Evolutionary conservation across 768 basidiomycete species (phyloP).

Genomic region (Mycena galericulata): DNA sequence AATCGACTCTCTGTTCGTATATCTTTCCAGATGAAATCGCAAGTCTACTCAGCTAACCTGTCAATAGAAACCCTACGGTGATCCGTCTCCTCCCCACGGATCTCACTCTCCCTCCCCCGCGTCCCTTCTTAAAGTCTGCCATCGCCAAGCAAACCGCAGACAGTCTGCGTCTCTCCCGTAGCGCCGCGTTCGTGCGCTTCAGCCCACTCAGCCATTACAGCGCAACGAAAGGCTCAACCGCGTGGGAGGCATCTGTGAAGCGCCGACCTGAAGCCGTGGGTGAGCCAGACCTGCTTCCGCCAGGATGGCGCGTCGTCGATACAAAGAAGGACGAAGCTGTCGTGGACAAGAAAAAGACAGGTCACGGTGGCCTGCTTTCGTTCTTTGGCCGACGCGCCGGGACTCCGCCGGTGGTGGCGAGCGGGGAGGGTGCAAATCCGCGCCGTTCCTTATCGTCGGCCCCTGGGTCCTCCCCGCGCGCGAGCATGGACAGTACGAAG

Average conservation of each 20-base stretch:
- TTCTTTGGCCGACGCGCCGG: conserved; percentile 70
- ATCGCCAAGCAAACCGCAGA: conserved; percentile 70
- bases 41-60: background rate
- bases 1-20: conserved; percentile 72
- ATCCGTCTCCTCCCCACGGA: conserved; percentile 63
- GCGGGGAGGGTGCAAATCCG: conserved; percentile 36
- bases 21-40: background rate
- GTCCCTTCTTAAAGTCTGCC: conserved; percentile 66
- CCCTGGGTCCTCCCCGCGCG: conserved; percentile 33
- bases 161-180: conserved; percentile 73
- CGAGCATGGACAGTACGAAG: conserved; percentile 45
- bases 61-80: conserved; percentile 53
- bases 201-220: conserved; percentile 82
- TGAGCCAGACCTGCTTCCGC: conserved; percentile 68
- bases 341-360: conserved; percentile 64
- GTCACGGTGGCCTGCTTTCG: conserved; percentile 70
- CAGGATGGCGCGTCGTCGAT: conserved; percentile 80
- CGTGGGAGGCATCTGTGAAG: conserved; percentile 81
- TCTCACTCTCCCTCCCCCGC: conserved; percentile 59
- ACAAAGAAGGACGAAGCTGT: conserved; percentile 52
- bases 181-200: conserved; percentile 60
- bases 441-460: conserved; percentile 38
- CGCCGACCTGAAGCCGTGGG: conserved; percentile 58
- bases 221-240: conserved; percentile 76
- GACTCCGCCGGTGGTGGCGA: conserved; percentile 38